Evolutionary conservation across 768 basidiomycete genomes (phyloP).

Genomic region (Hygrocybe punicea): DNA sequence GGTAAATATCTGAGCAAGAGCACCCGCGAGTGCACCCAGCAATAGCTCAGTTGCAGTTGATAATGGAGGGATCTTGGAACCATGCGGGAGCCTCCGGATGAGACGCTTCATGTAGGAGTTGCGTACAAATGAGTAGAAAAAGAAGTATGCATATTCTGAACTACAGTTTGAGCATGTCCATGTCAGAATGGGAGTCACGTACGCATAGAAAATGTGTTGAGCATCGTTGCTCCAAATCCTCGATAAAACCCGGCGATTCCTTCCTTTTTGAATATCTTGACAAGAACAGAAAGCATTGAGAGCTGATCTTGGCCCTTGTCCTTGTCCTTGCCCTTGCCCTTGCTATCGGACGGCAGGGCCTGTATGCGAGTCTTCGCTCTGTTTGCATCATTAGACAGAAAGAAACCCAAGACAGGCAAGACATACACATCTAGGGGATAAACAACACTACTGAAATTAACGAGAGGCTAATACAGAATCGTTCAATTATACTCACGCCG

Average conservation of each 20-base stretch:
- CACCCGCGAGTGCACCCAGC: constrained; percentile 89
- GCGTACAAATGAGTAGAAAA: constrained; percentile 94
- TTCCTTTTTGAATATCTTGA: constrained; percentile 73
- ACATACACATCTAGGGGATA: constrained; percentile 93
- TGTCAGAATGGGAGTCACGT: constrained; percentile 32
- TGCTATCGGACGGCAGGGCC: constrained; percentile 52
- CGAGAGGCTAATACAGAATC: constrained; percentile 6
- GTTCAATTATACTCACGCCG: constrained; percentile 61
- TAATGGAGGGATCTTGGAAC: constrained; percentile 57
- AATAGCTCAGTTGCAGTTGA: constrained; percentile 79
- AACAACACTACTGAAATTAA: constrained; percentile 56
- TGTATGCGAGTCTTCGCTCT: constrained; percentile 96
- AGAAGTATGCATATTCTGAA: constrained; percentile 98
- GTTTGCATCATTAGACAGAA: constrained; percentile 11
- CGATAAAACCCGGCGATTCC: constrained; percentile 82
- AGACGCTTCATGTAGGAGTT: constrained; percentile 75
- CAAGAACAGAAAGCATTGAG: constrained; percentile 62
- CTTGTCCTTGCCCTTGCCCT: constrained; percentile 48
- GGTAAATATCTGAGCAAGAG: constrained; percentile 94
- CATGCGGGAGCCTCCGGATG: constrained; percentile 52
- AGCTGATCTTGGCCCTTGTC: constrained; percentile 52
- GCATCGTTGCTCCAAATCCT: constrained; percentile 94
- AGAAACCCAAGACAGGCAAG: not conserved
- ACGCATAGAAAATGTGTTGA: constrained; percentile 98
- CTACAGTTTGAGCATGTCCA: not conserved